Evolutionary conservation across 495 filamentous ascomycete species (phyloP), one percentile per base, ranked within the genome.

Genomic region (Hypoxylon cercidicola): DNA sequence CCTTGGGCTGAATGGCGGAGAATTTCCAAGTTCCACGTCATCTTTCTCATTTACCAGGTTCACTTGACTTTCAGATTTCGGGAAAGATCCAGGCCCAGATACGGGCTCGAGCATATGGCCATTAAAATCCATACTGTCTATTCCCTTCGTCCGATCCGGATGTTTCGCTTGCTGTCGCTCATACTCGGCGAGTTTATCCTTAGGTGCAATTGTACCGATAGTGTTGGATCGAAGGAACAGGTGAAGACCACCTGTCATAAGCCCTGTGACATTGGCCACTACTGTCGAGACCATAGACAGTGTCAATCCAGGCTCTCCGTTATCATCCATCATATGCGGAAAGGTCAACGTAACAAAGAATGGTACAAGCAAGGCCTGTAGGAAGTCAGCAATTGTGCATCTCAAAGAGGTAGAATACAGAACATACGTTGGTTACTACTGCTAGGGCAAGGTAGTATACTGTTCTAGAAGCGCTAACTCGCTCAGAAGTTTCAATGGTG

Each of bases 141-240:
- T 50, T 0, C 67, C 71, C 20, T 54, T 60, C 1, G 67, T 63
- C 28, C 65, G 41, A 40, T 66, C 68, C 19, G 77, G 73, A 28
- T 74, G 67, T 60, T 72, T 74, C 20, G 66, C 28, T 57, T 69
- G 73, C 28, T 75, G 72, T 6, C 71, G 74, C 56, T 80, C 78
- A n/a, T 74, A 74, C 39, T 79, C 75, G 25, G 67, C 75, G 12
- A 71, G 60, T 59, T 82, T 81, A 62, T 77, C 73, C 13, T 72
- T 72, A 0, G 78, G 77, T 0, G 74, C 66, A 44, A 81, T 79
- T 13, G 73, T 79, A 13, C 75, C 74, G 12, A 76, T 60, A 0
- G 75, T 77, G 49, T 75, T 78, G 3, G 76, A 80, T 59, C 81
- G 81, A 60, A 83, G 72, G 54, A 82, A 82, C 4, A 83, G 71